Conservation (phyloP, 179 eudicot species). For the Spinacia oleracea region DNA sequence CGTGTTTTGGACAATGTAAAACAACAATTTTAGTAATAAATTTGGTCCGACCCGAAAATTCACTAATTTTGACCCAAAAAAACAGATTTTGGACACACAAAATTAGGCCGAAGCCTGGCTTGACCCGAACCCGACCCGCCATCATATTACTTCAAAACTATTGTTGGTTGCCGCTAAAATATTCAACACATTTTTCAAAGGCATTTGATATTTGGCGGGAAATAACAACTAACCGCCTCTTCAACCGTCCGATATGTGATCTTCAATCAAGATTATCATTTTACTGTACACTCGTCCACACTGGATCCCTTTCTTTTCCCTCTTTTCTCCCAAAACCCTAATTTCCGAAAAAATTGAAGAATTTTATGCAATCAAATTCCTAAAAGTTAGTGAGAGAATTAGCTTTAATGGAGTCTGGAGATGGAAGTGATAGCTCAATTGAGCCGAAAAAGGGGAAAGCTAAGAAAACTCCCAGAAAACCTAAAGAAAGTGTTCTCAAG, state of each 20-base stretch:
- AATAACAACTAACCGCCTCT: background rate
- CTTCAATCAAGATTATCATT: background rate
- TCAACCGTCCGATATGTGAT: background rate
- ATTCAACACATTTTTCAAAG: no score
- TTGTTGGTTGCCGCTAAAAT: no score
- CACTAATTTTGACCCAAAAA: no score
- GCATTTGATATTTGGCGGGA: background rate
- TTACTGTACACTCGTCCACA: background rate
- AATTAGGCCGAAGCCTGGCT: no score
- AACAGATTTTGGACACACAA: no score
- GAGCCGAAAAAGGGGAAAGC: slow-evolving; percentile 60
- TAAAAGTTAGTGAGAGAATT: background rate
- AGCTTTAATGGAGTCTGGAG: slow-evolving; percentile 32
- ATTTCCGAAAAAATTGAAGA: slow-evolving; percentile 7
- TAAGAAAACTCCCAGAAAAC: slow-evolving; percentile 61
- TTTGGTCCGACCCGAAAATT: no score
- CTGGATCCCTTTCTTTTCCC: background rate
- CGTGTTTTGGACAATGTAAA: no score
- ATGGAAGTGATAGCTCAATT: slow-evolving; percentile 53
- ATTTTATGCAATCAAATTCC: background rate
- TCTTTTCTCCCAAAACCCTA: slow-evolving; percentile 13
- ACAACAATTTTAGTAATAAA: no score
- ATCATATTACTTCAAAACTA: no score
- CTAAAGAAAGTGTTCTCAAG: slow-evolving; percentile 74
- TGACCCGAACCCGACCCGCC: no score